A percentile compares a stretch with the other conserved stretches of the same genome.
phyloP scores from a whole-genome alignment of 2,329 filamentous ascomycete genomes.

The Harringtonia lauricola region DNA sequence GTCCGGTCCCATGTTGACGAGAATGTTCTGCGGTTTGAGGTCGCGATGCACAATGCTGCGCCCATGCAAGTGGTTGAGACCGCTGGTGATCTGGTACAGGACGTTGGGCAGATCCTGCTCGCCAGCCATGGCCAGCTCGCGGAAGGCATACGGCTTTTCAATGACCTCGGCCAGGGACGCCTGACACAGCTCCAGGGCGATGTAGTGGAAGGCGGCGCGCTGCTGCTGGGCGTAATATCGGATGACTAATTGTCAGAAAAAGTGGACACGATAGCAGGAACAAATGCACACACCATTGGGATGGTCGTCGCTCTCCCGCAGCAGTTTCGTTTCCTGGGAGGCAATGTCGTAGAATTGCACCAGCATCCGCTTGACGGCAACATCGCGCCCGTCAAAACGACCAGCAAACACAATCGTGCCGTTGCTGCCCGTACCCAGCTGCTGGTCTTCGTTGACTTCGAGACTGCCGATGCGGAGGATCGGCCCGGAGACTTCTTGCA shows the following conservation, averaged over 20 bases:
- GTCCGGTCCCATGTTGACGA: conserved; percentile 65
- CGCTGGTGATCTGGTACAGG: conserved; percentile 80
- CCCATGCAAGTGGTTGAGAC: conserved; percentile 78
- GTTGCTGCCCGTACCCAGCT: conserved; percentile 74
- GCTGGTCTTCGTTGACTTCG: conserved; percentile 51
- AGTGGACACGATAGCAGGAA: neutral
- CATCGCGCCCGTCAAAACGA: conserved; percentile 84
- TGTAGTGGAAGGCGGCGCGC: conserved; percentile 85
- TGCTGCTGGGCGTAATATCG: conserved; percentile 91
- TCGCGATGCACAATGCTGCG: conserved; percentile 94
- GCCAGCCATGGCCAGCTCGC: conserved; percentile 59
- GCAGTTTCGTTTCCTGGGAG: conserved; percentile 79
- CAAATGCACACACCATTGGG: conserved; percentile 51
- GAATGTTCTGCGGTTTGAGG: conserved; percentile 93
- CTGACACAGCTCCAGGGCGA: conserved; percentile 87
- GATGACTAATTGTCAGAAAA: conserved; percentile 57
- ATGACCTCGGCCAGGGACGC: conserved; percentile 89
- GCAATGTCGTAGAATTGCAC: conserved; percentile 94
- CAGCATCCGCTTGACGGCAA: conserved; percentile 94
- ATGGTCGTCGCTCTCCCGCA: conserved; percentile 91
- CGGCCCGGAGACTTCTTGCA: conserved; percentile 48
- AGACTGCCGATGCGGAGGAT: conserved; percentile 52
- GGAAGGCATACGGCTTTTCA: conserved; percentile 58
- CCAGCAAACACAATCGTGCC: conserved; percentile 94
- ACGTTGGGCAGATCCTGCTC: conserved; percentile 68